Evolutionary conservation across 1,284 basidiomycete species (phyloP).

Genomic region (Neotropicomus parvogracilis): DNA sequence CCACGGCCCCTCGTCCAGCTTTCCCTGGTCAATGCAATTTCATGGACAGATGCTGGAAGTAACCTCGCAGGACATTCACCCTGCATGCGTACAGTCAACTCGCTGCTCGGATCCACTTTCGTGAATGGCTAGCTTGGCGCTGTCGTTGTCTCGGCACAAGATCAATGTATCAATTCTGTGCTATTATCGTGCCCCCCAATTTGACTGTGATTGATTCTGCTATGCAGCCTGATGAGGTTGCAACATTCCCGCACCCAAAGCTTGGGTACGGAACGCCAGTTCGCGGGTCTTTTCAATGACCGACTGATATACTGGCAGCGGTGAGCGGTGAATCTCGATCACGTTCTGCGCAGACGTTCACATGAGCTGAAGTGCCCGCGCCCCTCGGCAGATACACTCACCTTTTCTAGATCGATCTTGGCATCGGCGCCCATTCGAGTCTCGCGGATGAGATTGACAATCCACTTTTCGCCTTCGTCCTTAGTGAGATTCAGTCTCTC

Average conservation of each 20-base stretch:
- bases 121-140: too few species aligned
- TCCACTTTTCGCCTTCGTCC: slow-evolving; percentile 98
- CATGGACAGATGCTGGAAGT: slow-evolving; percentile 27
- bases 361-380: slow-evolving; percentile 5
- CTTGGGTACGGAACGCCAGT: slow-evolving; percentile 87
- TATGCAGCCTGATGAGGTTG: slow-evolving; percentile 43
- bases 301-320: slow-evolving; percentile 88
- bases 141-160: background rate
- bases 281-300: slow-evolving; percentile 97
- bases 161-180: slow-evolving; percentile 4
- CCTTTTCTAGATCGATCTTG: slow-evolving; percentile 96
- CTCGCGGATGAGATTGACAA: slow-evolving; percentile 96
- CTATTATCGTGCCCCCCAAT: slow-evolving; percentile 31
- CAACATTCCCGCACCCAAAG: slow-evolving; percentile 81
- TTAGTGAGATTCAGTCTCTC: slow-evolving; percentile 87
- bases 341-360: slow-evolving; percentile 63
- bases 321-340: slow-evolving; percentile 91
- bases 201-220: slow-evolving; percentile 32
- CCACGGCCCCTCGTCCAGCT: background rate
- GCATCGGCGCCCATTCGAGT: slow-evolving; percentile 93
- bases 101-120: too few species aligned
- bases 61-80: background rate
- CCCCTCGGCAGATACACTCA: slow-evolving; percentile 26
- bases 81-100: background rate
- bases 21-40: background rate